Base-by-base conservation (phyloP, 306 rosid genomes). In the Quercus bicolor region DNA sequence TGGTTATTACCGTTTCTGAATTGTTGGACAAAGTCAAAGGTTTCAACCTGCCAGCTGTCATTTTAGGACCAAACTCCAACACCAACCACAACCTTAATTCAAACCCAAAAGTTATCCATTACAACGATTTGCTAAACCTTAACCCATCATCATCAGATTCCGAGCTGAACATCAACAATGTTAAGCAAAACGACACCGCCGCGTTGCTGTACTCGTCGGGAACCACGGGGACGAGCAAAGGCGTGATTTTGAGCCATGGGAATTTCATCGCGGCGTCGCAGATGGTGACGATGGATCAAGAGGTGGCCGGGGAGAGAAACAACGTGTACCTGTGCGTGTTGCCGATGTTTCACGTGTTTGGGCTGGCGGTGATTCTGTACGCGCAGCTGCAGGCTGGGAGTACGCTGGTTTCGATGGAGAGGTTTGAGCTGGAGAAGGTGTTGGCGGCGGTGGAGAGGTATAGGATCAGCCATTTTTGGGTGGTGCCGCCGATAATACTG, bases 321-420 rank as follows among this genome's bases (percentile, higher is more conserved):
- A n/a, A 73, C 13, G 88, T 91, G 70, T 87, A 13, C 60, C 89
- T 94, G 10, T 87, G 91, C 74, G 91, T 92, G 29, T 43, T 94
- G 76, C 98, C 97, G 0, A 91, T 94, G 97, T 94, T 92, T 70
- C 98, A 94, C 71, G 93, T 94, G 51, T 91, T 92, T 37, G 98
- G 98, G 21, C 71, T 94, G 68, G 59, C 77, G 1, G 83, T 90
- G n/a, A 76, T 92, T n/a, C 15, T 76, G 16, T 90, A 74, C 75
- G 12, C 93, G 55, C 85, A 85, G 88, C 85, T 94, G 34, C 87
- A 78, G 74, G 79, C 81, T 48, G 98, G 97, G 34, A 88, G 79
- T 21, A 62, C 91, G 14, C 77, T 92, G 28, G 88, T 94, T 69
- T 77, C 77, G 0, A 81, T 90, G 94, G 72, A 74, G 66, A 86